Evolutionary conservation across 2,329 filamentous ascomycete genomes (phyloP).

Genomic region (Tolypocladium capitatum): DNA sequence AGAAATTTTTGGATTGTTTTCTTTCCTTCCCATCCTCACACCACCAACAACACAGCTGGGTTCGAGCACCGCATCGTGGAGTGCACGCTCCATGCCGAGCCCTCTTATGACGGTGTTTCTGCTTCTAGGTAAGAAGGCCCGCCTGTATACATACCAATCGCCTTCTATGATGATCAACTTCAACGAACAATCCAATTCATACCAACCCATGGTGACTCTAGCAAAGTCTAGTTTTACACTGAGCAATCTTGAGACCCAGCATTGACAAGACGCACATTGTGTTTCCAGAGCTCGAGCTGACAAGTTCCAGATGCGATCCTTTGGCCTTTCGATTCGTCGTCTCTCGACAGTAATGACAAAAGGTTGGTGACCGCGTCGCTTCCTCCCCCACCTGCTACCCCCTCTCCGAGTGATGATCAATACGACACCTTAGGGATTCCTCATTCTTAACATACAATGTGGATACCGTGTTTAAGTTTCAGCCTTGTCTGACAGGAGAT

Average conservation of each 20-base stretch:
- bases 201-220: slow-evolving; percentile 42
- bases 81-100: slow-evolving; percentile 4
- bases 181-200: slow-evolving; percentile 51
- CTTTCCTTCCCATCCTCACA: slow-evolving; percentile 9
- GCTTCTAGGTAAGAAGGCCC: slow-evolving; percentile 3
- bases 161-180: slow-evolving; percentile 20
- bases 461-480: slow-evolving; percentile 50
- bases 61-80: slow-evolving; percentile 4
- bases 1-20: slow-evolving; percentile 3
- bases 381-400: slow-evolving; percentile 4
- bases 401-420: slow-evolving; percentile 43
- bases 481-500: slow-evolving; percentile 52
- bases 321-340: slow-evolving; percentile 1
- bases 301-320: slow-evolving; percentile 1
- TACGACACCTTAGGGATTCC: slow-evolving; percentile 52
- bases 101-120: slow-evolving; percentile 2
- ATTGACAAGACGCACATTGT: background rate
- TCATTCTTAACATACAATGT: slow-evolving; percentile 55
- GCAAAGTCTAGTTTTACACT: slow-evolving; percentile 40
- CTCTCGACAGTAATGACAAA: slow-evolving; percentile 17
- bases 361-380: slow-evolving; percentile 26
- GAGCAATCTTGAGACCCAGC: slow-evolving; percentile 27
- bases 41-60: slow-evolving; percentile 9
- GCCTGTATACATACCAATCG: slow-evolving; percentile 2
- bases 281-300: slow-evolving; percentile 6